Evolutionary conservation across 2,329 filamentous ascomycete species (phyloP).

Genomic region (Fusarium lyarnte): DNA sequence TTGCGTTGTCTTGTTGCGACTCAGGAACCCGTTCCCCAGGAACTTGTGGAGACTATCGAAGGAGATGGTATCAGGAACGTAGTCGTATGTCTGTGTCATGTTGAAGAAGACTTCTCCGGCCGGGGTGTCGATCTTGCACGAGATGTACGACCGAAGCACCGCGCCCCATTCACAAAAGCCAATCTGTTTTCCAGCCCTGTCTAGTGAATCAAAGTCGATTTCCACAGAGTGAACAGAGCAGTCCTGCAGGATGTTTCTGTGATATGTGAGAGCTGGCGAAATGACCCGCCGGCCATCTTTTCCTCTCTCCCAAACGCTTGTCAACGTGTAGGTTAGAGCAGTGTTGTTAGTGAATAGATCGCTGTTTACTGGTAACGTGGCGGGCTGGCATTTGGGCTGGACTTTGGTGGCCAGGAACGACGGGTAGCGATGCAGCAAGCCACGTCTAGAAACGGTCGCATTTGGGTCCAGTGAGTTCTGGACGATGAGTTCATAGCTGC

Average conservation of each 20-base stretch:
- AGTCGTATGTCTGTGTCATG: not conserved
- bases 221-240: not conserved
- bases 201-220: not conserved
- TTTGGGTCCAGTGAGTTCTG: not conserved
- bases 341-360: not conserved
- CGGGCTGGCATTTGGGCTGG: not conserved
- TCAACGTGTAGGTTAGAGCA: not conserved
- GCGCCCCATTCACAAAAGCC: not conserved
- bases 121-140: not conserved
- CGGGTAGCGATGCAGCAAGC: not conserved
- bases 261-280: not conserved
- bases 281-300: not conserved
- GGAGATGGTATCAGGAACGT: not conserved
- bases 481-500: not conserved
- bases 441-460: not conserved
- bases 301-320: not conserved
- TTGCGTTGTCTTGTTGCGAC: not conserved
- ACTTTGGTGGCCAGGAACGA: not conserved
- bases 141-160: not conserved
- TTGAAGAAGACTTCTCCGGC: not conserved
- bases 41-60: not conserved
- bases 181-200: not conserved
- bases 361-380: not conserved
- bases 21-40: not conserved
- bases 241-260: not conserved